Evolutionary conservation across 768 basidiomycete genomes (phyloP).

Genomic region (Phallus indusiatus): DNA sequence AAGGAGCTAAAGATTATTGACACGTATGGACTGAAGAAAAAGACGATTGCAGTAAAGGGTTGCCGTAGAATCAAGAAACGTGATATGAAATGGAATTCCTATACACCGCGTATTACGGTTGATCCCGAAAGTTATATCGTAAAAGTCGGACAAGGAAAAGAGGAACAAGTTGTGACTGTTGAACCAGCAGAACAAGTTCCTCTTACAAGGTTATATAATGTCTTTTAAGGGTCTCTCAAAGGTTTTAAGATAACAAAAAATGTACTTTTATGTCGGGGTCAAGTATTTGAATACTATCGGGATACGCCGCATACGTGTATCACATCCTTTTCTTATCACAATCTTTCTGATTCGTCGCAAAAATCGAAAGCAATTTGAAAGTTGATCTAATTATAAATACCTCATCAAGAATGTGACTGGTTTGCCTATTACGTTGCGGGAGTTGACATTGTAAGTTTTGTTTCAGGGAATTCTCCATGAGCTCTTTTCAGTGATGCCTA

Average conservation of each 20-base stretch:
- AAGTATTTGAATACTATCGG: neutral
- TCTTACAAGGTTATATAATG: conserved; percentile 63
- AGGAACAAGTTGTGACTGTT: conserved; percentile 69
- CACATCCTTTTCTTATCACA: no score
- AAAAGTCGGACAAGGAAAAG: conserved; percentile 32
- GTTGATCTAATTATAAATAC: neutral
- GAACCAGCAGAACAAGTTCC: conserved; percentile 63
- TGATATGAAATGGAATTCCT: conserved; percentile 90
- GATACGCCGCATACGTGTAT: no score
- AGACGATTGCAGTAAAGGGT: conserved; percentile 59
- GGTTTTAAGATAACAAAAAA: neutral
- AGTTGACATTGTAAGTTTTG: neutral
- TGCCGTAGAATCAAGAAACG: conserved; percentile 74
- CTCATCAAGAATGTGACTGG: neutral
- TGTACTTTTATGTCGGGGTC: neutral
- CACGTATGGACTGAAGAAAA: conserved; percentile 63
- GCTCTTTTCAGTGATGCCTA: neutral
- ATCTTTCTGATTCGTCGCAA: no score
- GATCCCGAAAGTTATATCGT: conserved; percentile 93
- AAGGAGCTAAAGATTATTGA: conserved; percentile 49
- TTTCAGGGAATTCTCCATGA: neutral
- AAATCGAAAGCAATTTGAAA: neutral
- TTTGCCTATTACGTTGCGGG: neutral
- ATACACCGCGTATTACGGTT: conserved; percentile 74
- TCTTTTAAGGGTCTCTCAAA: conserved; percentile 45